Conservation (phyloP, 2,329 filamentous ascomycete genomes). For the Coniochaeta prunicola region DNA sequence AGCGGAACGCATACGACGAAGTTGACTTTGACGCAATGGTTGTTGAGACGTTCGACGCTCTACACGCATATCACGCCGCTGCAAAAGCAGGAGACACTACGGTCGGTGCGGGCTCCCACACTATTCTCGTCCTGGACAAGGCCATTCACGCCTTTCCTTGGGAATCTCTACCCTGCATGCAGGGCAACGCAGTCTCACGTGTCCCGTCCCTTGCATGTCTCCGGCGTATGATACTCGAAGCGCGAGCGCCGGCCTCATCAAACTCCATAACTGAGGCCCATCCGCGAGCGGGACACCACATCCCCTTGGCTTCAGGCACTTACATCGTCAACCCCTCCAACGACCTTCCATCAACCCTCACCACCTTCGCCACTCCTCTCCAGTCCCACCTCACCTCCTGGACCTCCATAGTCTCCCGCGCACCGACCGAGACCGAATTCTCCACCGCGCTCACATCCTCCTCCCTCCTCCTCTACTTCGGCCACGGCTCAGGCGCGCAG, state of each 20-base stretch:
- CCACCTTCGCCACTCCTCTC: conserved; percentile 63
- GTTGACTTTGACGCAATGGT: conserved; percentile 93
- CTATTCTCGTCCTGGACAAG: conserved; percentile 87
- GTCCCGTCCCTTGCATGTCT: conserved; percentile 82
- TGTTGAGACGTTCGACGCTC: conserved; percentile 77
- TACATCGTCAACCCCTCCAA: conserved; percentile 87
- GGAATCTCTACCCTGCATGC: conserved; percentile 88
- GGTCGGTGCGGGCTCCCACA: conserved; percentile 51
- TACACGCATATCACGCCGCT: conserved; percentile 66
- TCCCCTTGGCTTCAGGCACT: conserved; percentile 49
- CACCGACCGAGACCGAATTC: conserved; percentile 74
- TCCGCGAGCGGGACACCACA: conserved; percentile 40
- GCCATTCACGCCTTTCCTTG: conserved; percentile 86
- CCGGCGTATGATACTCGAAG: conserved; percentile 63
- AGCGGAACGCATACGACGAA: conserved; percentile 94
- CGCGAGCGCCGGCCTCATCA: conserved; percentile 19
- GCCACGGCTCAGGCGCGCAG: conserved; percentile 89
- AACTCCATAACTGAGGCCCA: conserved; percentile 13
- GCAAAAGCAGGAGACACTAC: conserved; percentile 30
- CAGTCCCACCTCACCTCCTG: conserved; percentile 58
- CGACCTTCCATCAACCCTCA: conserved; percentile 75
- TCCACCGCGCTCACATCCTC: conserved; percentile 56
- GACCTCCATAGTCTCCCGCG: conserved; percentile 59
- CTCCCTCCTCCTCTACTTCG: conserved; percentile 85
- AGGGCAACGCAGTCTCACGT: conserved; percentile 71